Percentiles rank a stretch among this genome's conserved stretches.
Evolutionary conservation across 2,329 filamentous ascomycete genomes (phyloP).

Genomic region (Trichoderma atroviride): DNA sequence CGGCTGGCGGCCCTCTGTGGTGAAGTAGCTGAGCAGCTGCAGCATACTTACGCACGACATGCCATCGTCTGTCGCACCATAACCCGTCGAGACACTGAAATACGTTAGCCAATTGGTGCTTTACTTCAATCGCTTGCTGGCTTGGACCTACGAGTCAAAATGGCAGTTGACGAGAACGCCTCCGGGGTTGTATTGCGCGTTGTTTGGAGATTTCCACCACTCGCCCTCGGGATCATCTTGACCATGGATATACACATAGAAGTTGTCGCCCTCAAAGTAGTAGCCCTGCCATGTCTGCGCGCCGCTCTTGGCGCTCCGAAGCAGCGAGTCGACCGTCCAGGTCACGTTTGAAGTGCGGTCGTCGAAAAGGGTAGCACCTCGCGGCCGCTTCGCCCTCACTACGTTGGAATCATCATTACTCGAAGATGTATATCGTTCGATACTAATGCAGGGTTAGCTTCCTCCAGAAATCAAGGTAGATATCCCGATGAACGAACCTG

Average conservation of each 20-base stretch:
- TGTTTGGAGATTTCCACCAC: constrained; percentile 66
- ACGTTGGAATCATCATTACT: not conserved
- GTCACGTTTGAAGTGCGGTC: constrained; percentile 80
- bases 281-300: constrained; percentile 50
- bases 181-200: constrained; percentile 58
- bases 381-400: constrained; percentile 24
- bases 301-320: constrained; percentile 27
- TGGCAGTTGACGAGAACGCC: constrained; percentile 94
- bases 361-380: constrained; percentile 69
- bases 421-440: not conserved
- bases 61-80: constrained; percentile 91
- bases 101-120: constrained; percentile 28
- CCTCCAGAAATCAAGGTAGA: not conserved
- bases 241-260: constrained; percentile 89
- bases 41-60: constrained; percentile 85
- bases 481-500: constrained; percentile 29
- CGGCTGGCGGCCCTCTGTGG: constrained; percentile 69
- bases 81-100: constrained; percentile 80
- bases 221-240: constrained; percentile 69
- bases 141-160: constrained; percentile 67
- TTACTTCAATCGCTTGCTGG: not conserved
- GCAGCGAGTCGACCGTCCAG: constrained; percentile 43
- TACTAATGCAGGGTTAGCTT: not conserved
- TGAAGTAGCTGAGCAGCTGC: constrained; percentile 86
- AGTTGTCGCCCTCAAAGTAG: constrained; percentile 92